Base-by-base conservation (phyloP, 2,329 filamentous ascomycete genomes). In the Aureobasidium sp. region DNA sequence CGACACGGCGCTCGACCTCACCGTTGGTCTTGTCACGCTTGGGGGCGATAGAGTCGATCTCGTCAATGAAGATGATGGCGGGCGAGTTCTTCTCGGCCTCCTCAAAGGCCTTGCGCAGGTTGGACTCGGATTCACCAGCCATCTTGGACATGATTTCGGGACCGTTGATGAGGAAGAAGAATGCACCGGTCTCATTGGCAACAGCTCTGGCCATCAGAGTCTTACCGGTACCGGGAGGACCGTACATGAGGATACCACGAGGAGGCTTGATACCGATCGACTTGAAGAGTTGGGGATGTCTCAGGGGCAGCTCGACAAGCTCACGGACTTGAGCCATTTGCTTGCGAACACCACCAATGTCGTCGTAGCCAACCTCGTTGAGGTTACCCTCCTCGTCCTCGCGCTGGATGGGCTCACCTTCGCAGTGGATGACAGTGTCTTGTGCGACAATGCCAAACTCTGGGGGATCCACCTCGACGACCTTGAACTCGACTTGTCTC, bases 141-240 rank as follows among this genome's bases (percentile, higher is more conserved):
- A 97, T 97, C 86, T 97, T 97, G 64, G 93, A 97, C 94, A 99
- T 97, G 81, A 99, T 97, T 77, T 97, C 94, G 58, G 94, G 94
- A 67, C 94, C 93, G 79, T 97, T 97, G 85, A 99, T 97, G 66
- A 97, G 80, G 86, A 99, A 97, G 82, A 99, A 99, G 82, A 97
- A 97, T 53, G 93, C 93, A 71, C 94, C 94, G 37, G 94, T 97
- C 83, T 97, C 94, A 79, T 97, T 97, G 78, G 94, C 94, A 62
- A 99, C 94, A 66, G 94, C 94, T 78, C 94, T 90, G 73, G 94
- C 94, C 94, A 97, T 97, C 69, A 99, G 81, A 41, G 94, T 99
- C 84, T 99, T 99, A 88, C 94, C 94, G 67, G 94, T 97, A 89
- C 94, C 94, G 12, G 94, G 94, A 72, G 94, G 94, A 67, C 94